Base-by-base conservation (phyloP, 1,284 basidiomycete genomes). In the Fomitiporia mediterranea region DNA sequence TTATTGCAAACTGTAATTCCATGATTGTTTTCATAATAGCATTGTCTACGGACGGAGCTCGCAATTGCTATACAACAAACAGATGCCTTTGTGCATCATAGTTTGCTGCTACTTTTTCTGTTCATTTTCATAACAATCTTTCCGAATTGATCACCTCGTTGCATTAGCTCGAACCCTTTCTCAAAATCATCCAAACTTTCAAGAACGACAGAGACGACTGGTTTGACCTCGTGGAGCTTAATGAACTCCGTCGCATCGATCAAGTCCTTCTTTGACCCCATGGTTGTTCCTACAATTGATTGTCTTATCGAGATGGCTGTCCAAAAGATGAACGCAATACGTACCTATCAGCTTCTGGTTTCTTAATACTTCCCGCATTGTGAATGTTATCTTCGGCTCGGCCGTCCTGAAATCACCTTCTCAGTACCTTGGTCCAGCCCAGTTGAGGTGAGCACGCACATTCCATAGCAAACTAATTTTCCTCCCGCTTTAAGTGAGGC, bases 231-330 rank as follows among this genome's bases (percentile, higher is more conserved):
- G 62, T 92, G 84, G 64, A 83, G 67, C 3, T 75, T 72, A 30
- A 93, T 69, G 69, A 94, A 94, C 15, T 73, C 69, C 0, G 91
- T 88, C 21, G 88, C 87, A 34, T 83, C 79, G 52, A 77, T 68
- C 56, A 94, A 78, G 71, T 94, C 91, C 55, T 80, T 74, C 55
- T 78, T 79, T n/a, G 89, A 91, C 11, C 91, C 92, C 87, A 94
- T 91, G 19, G 88, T 91, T 0, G 88, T 86, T 43, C 87, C 86
- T 88, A 62, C 9, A 5, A 34, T 48, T 23, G 30, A 27, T 21
- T 25, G 27, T 21, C 19, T 34, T 21, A 15, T 27, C 27, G 13
- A 11, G 6, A 27, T 8, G 15, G 8, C 21, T 7, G 35, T n/a
- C 50, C 38, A 58, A 37, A 42, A 47, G 46, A 23, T n/a, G 19